Evolutionary conservation across 495 filamentous ascomycete genomes (phyloP).

Genomic region (Chaetomium cochliodes): DNA sequence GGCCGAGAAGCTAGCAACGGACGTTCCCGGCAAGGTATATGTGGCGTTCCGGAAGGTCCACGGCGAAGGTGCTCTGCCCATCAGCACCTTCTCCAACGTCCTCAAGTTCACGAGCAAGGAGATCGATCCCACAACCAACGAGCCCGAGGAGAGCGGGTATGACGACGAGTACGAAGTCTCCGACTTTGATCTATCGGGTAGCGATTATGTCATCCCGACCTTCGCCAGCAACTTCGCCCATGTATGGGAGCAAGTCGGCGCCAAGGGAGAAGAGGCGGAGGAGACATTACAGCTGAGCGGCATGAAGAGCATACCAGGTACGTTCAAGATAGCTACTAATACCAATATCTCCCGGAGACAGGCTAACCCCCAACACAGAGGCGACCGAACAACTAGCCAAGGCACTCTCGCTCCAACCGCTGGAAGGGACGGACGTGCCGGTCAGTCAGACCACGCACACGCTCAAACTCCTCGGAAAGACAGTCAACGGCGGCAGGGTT

Average conservation of each 20-base stretch:
- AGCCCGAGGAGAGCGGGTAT: slow-evolving; percentile 89
- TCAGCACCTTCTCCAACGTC: slow-evolving; percentile 81
- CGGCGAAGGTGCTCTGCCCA: slow-evolving; percentile 68
- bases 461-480: slow-evolving; percentile 94
- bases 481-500: slow-evolving; percentile 84
- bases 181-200: slow-evolving; percentile 85
- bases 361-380: slow-evolving; percentile 61
- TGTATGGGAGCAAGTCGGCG: slow-evolving; percentile 93
- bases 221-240: slow-evolving; percentile 95
- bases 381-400: slow-evolving; percentile 89
- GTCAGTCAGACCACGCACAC: slow-evolving; percentile 87
- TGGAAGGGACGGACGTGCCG: slow-evolving; percentile 89
- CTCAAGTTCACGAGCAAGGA: slow-evolving; percentile 98
- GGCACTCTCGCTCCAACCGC: slow-evolving; percentile 82
- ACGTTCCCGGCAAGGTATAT: slow-evolving; percentile 88
- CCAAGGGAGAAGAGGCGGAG: slow-evolving; percentile 80
- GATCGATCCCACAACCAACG: slow-evolving; percentile 90
- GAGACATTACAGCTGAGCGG: slow-evolving; percentile 89
- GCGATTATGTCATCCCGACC: slow-evolving; percentile 89
- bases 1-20: slow-evolving; percentile 71
- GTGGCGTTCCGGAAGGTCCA: slow-evolving; percentile 85
- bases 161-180: slow-evolving; percentile 98
- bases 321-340: slow-evolving; percentile 35
- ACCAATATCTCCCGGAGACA: neutral
- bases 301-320: slow-evolving; percentile 91